These are phyloP conservation scores for Cercophora samala DNA, from an alignment of 495 filamentous ascomycete species.

Conservation along the genomic window DNA sequence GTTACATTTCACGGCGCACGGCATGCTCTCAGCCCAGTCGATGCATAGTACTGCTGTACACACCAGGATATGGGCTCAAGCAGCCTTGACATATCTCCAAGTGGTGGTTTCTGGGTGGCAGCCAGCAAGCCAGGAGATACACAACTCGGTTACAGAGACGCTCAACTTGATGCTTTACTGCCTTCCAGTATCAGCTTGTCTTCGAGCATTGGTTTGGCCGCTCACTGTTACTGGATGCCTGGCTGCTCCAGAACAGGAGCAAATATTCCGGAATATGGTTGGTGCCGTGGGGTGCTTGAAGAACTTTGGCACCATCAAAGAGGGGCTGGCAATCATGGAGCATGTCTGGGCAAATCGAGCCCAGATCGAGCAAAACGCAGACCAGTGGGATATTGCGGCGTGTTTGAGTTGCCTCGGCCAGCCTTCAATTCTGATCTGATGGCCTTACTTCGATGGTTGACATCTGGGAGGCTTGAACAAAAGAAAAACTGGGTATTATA, in stretches of 20 bases:
- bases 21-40: not conserved
- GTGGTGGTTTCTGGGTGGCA: constrained; percentile 55
- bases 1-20: constrained; percentile 11
- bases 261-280: constrained; percentile 40
- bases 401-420: constrained; percentile 40
- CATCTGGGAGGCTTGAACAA: not conserved
- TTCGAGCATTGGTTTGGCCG: constrained; percentile 50
- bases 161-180: constrained; percentile 31
- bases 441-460: not conserved
- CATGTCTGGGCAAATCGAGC: constrained; percentile 46
- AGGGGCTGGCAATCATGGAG: constrained; percentile 51
- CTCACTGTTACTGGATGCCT: constrained; percentile 53
- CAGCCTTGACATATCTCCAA: constrained; percentile 46
- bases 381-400: constrained; percentile 38
- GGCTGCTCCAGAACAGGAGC: constrained; percentile 42
- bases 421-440: constrained; percentile 40
- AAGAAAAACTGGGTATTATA: not conserved
- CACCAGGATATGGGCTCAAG: constrained; percentile 48
- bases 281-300: constrained; percentile 38
- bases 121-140: constrained; percentile 41
- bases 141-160: constrained; percentile 34
- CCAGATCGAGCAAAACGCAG: constrained; percentile 28
- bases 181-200: constrained; percentile 26
- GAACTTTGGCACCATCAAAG: constrained; percentile 45
- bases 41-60: constrained; percentile 12